Evolutionary conservation across 2,329 filamentous ascomycete species (phyloP), one percentile per base, ranked within the genome.

Genomic region (Colletotrichum sp.): DNA sequence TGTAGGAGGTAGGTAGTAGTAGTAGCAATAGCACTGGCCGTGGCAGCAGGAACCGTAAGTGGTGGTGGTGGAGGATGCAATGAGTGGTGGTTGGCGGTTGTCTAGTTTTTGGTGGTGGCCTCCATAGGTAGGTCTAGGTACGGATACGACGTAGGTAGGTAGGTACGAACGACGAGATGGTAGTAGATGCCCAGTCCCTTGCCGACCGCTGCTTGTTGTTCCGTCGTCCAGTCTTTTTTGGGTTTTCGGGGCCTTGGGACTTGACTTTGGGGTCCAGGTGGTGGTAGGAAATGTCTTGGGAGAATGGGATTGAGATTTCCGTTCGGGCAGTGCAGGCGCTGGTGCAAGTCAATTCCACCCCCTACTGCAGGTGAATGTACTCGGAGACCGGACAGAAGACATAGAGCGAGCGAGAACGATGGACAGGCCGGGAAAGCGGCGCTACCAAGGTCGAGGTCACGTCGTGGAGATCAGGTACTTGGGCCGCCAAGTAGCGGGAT

Each of bases 401-500:
- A 52, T 52, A 63, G 69, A 63, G 63, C 69, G 63, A 72, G 64
- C 74, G 60, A 75, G 44, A 48, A 36, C 39, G 73, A 74, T 65
- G 59, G 64, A 61, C 65, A 69, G 71, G 74, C 70, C 59, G 60
- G 60, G 68, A 70, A 36, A 52, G 57, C 68, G 68, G 60, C 60
- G 64, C 74, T 74, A 69, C 74, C 64, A 74, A 57, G 69, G 64
- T 65, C 32, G 59, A 76, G 64, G 74, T 68, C 59, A 69, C 73
- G 64, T 52, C 70, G 70, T 48, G 70, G 70, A 74, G 74, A 76
- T 76, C 74, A 68, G 74, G 32, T 73, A 76, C 64, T 39, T 68
- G 34, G 15, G 39, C 27, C 28, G 15, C 28, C 16, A 74, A 32
- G 74, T 76, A 73, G 27, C 59, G 7, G 16, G 63, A 32, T 75